phyloP scores from a whole-genome alignment of 768 basidiomycete genomes.

The Macrolepiota dolichaula region DNA sequence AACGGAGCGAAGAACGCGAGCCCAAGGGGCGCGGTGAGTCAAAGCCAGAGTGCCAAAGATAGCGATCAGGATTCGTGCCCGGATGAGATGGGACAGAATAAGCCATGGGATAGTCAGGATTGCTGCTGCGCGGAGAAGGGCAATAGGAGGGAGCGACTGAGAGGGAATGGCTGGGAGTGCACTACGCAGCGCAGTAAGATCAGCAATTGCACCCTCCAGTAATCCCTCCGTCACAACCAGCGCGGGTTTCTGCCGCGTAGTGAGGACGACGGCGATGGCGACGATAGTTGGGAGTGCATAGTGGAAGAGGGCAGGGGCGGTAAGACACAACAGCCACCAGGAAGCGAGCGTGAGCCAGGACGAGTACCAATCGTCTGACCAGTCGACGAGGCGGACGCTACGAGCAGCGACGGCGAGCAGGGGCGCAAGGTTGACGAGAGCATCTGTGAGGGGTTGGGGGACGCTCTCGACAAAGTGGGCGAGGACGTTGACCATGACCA shows the following conservation, averaged over 20 bases:
- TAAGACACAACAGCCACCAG: constrained; percentile 80
- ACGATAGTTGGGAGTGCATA: constrained; percentile 52
- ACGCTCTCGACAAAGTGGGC: constrained; percentile 54
- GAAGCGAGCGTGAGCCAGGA: constrained; percentile 61
- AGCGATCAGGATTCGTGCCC: constrained; percentile 59
- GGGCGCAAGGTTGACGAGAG: constrained; percentile 62
- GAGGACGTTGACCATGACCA: constrained; percentile 16
- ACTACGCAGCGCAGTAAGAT: constrained; percentile 63
- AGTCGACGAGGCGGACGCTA: constrained; percentile 48
- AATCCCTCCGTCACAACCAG: constrained; percentile 48
- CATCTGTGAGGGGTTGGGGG: constrained; percentile 57
- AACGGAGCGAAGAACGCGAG: constrained; percentile 44
- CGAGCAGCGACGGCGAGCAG: constrained; percentile 41
- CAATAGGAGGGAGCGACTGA: constrained; percentile 24
- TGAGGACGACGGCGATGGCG: constrained; percentile 25
- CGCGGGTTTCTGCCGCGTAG: constrained; percentile 15
- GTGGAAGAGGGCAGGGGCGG: constrained; percentile 46
- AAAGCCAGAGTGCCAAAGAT: constrained; percentile 56
- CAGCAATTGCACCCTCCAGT: constrained; percentile 53
- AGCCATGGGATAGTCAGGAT: constrained; percentile 66
- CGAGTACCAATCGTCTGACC: constrained; percentile 57
- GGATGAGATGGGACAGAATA: constrained; percentile 57
- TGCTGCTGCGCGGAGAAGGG: constrained; percentile 53
- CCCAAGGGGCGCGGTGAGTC: constrained; percentile 69
- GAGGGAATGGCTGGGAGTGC: constrained; percentile 35